Base-by-base conservation (phyloP, 768 basidiomycete species). In the Serendipita vermifera region DNA sequence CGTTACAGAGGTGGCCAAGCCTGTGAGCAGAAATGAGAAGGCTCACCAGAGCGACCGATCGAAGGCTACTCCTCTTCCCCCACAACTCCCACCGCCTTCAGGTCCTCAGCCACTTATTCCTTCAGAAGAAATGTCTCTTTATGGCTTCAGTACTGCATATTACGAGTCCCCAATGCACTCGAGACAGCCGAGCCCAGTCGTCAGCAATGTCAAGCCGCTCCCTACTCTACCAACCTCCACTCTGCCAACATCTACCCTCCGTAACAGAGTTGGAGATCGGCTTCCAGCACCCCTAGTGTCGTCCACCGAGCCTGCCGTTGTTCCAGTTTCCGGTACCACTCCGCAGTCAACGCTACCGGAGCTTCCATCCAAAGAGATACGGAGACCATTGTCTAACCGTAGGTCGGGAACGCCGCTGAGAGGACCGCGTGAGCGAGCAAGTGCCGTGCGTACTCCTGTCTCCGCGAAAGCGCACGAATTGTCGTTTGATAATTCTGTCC, bases 331-430 rank as follows among this genome's bases (percentile, higher is more conserved):
- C 6, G 24, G 22, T 7, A 17, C 31, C 4, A 51, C 46, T 4
- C 46, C 46, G 6, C 46, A 51, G n/a, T 51, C 46, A 3, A 51
- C 46, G 4, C 46, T 51, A 20, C 46, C 46, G 4, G 46, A 51
- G 22, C 29, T 51, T 9, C 46, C 46, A 2, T 51, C 46, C 22
- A 51, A 29, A n/a, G 46, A 51, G 9, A 5, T 29, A 17, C 9
- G 9, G 22, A 20, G 46, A 4, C 46, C 46, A 20, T 29, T 51
- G n/a, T 51, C 46, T 26, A 26, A 20, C 2, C 11, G 46, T 15
- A 51, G 31, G 31, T 51, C 46, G 27, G 46, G 46, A 22, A 51
- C 5, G 5, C 24, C 31, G 15, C 46, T 51, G 9, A 20, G 46
- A 26, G 46, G 46, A 51, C 46, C 46, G 31, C 17, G 46, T 2